Conservation (phyloP, 805 yeast genomes). For the Lipomyces oligophaga region DNA sequence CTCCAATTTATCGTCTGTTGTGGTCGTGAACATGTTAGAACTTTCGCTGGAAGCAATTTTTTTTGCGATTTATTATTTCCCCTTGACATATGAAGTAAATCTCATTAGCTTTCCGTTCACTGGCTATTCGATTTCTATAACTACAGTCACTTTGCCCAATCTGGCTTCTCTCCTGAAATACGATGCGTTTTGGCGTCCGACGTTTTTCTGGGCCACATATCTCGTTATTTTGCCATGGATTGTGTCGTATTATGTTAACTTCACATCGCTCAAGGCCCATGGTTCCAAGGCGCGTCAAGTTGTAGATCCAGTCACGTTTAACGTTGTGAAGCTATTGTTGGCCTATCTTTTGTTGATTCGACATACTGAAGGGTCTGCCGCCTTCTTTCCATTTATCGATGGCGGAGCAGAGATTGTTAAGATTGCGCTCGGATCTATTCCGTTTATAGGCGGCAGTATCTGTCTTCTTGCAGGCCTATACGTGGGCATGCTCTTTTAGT, state of each 20-base stretch:
- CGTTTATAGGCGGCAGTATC: slow-evolving; percentile 17
- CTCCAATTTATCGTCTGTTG: slow-evolving; percentile 14
- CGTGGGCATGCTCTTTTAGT: slow-evolving; percentile 17
- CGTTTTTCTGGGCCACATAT: slow-evolving; percentile 31
- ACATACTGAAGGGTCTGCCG: slow-evolving; percentile 19
- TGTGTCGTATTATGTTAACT: slow-evolving; percentile 36
- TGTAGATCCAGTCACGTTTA: slow-evolving; percentile 29
- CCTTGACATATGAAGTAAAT: slow-evolving; percentile 2
- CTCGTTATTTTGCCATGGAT: slow-evolving; percentile 34
- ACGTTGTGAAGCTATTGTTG: slow-evolving; percentile 29
- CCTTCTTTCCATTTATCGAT: too few species aligned
- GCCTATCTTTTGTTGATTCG: slow-evolving; percentile 45
- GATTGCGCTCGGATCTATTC: slow-evolving; percentile 13
- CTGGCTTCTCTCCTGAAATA: slow-evolving; percentile 8
- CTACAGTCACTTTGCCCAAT: slow-evolving; percentile 22
- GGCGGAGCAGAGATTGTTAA: slow-evolving; percentile 7
- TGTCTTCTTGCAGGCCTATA: slow-evolving; percentile 19
- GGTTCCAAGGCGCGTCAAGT: slow-evolving; percentile 15
- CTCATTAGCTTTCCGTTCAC: slow-evolving; percentile 2
- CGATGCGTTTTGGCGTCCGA: slow-evolving; percentile 32
- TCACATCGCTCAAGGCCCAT: slow-evolving; percentile 30
- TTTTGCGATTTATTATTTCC: slow-evolving; percentile 7
- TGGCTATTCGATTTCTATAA: background rate
- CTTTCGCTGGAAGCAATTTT: slow-evolving; percentile 8
- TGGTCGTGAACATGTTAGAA: slow-evolving; percentile 4